Conservation (phyloP, 106 monocot genomes). For the Iris macrosiphon region DNA sequence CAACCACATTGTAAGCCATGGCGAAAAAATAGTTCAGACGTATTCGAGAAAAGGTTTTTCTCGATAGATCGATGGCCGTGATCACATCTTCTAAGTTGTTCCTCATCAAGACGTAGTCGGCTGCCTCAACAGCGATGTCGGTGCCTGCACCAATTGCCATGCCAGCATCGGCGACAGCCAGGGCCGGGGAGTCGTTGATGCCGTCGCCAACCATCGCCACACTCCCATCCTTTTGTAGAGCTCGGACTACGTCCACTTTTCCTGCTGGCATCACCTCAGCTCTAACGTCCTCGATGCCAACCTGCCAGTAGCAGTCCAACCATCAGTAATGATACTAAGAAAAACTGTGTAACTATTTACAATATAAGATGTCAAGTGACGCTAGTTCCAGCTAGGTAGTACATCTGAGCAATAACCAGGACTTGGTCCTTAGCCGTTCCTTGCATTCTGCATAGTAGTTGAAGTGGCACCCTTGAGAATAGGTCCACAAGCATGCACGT, state of each 20-base stretch:
- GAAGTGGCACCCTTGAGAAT: no score
- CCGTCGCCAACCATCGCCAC: conserved; percentile 98
- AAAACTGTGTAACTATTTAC: no score
- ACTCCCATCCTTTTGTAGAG: conserved; percentile 56
- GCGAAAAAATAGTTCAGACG: conserved; percentile 88
- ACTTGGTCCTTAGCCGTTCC: no score
- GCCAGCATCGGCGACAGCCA: conserved; percentile 81
- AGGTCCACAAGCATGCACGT: no score
- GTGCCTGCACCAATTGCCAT: conserved; percentile 96
- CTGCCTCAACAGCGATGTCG: conserved; percentile 89
- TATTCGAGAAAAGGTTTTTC: conserved; percentile 79
- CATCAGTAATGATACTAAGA: no score
- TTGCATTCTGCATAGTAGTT: no score
- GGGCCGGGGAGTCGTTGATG: conserved; percentile 94
- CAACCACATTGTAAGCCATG: conserved; percentile 76
- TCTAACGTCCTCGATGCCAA: conserved; percentile 82
- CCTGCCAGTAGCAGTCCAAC: no score
- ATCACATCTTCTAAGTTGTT: conserved; percentile 90
- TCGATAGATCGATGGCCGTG: conserved; percentile 90
- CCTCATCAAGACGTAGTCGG: conserved; percentile 84
- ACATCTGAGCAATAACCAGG: no score
- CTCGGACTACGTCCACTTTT: conserved; percentile 61
- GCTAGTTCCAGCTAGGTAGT: no score
- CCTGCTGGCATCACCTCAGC: conserved; percentile 91
- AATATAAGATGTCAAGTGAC: no score